Evolutionary conservation across 345 rosid genomes (phyloP).

Genomic region (Laguncularia racemosa): DNA sequence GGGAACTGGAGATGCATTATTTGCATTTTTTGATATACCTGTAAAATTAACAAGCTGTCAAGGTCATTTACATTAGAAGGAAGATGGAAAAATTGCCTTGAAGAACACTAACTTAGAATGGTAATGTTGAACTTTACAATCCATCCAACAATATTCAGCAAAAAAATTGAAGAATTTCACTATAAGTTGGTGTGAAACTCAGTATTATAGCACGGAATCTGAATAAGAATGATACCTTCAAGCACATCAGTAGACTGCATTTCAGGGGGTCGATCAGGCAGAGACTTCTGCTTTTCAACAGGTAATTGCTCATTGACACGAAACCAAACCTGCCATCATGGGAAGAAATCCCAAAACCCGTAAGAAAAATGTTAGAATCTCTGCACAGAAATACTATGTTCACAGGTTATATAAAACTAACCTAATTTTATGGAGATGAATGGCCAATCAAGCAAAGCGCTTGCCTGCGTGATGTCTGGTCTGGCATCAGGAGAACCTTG

Average conservation of each 20-base stretch:
- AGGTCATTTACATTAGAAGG: neutral
- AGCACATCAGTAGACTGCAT: constrained; percentile 32
- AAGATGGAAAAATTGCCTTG: no score
- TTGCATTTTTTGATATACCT: constrained; percentile 45
- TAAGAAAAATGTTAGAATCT: constrained; percentile 30
- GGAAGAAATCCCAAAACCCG: constrained; percentile 44
- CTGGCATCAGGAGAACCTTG: constrained; percentile 86
- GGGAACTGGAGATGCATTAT: constrained; percentile 59
- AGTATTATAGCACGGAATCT: neutral
- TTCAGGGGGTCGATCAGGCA: constrained; percentile 81
- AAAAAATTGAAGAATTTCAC: neutral
- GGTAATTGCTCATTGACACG: constrained; percentile 90
- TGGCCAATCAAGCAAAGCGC: constrained; percentile 71
- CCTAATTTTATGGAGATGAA: constrained; percentile 70
- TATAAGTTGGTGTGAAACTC: neutral
- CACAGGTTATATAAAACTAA: constrained; percentile 53
- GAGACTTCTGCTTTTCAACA: constrained; percentile 61
- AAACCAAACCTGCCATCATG: constrained; percentile 82
- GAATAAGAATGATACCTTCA: constrained; percentile 33
- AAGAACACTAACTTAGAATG: neutral
- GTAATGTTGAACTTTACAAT: neutral
- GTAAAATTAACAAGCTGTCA: constrained; percentile 12
- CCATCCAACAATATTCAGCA: neutral
- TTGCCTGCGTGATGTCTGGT: constrained; percentile 98
- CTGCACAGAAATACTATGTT: constrained; percentile 20